These are phyloP conservation scores for Aspergillus transmontanensis DNA, from an alignment of 2,329 filamentous ascomycete species.

Conservation along the genomic window DNA sequence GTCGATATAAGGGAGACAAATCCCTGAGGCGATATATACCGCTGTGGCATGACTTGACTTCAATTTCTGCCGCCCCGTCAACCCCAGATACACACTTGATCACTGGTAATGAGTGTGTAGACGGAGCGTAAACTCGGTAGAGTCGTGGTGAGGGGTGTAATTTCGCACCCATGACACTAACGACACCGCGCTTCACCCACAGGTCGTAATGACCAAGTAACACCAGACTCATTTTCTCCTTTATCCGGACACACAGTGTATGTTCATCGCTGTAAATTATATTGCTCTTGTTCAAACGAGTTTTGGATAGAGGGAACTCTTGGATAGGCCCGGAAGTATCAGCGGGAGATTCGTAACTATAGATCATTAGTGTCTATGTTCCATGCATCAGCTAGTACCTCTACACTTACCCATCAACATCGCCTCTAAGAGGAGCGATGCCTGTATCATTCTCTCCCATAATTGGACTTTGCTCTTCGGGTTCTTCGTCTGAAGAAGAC, in stretches of 20 bases:
- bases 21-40: constrained; percentile 48
- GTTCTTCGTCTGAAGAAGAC: constrained; percentile 21
- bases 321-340: constrained; percentile 34
- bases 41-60: constrained; percentile 50
- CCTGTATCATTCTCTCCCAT: constrained; percentile 25
- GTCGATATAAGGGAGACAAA: constrained; percentile 55
- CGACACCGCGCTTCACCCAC: constrained; percentile 57
- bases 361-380: constrained; percentile 17
- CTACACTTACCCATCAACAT: constrained; percentile 29
- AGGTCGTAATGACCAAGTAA: constrained; percentile 59
- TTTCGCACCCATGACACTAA: constrained; percentile 62
- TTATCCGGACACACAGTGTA: constrained; percentile 43
- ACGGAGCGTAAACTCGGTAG: constrained; percentile 57
- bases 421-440: constrained; percentile 25
- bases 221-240: constrained; percentile 44
- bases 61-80: constrained; percentile 49
- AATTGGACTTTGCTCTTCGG: constrained; percentile 16
- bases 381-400: neutral
- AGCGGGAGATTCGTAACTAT: constrained; percentile 35
- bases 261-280: constrained; percentile 42
- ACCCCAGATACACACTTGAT: constrained; percentile 50
- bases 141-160: constrained; percentile 48
- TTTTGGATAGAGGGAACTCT: constrained; percentile 45
- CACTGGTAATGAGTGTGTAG: constrained; percentile 58
- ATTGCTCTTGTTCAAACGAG: constrained; percentile 37